These are phyloP conservation scores for Cryptococcus maquisensis DNA, from an alignment of 1,284 basidiomycete species.

Conservation along the genomic window DNA sequence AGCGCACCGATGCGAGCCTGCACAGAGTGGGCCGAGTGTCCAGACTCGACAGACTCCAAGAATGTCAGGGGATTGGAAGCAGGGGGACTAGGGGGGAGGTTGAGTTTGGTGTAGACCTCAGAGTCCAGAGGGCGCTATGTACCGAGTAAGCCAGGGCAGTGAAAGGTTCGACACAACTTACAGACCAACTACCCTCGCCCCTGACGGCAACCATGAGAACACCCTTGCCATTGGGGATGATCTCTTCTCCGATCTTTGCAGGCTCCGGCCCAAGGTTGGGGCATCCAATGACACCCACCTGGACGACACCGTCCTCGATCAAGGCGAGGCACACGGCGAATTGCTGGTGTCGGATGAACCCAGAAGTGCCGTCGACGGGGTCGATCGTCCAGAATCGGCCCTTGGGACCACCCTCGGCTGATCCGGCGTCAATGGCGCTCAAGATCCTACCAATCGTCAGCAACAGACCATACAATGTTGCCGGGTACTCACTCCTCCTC, in stretches of 20 bases:
- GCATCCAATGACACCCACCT: conserved; percentile 90
- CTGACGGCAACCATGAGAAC: conserved; percentile 78
- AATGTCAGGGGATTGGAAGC: conserved; percentile 52
- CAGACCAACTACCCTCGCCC: conserved; percentile 73
- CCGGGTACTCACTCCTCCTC: conserved; percentile 54
- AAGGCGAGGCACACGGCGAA: conserved; percentile 95
- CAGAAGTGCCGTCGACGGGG: conserved; percentile 41
- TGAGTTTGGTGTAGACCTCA: conserved; percentile 34
- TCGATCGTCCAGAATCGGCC: conserved; percentile 59
- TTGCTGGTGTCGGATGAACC: conserved; percentile 93
- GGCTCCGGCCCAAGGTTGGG: conserved; percentile 78
- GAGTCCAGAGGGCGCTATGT: conserved; percentile 31
- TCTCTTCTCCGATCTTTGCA: conserved; percentile 56
- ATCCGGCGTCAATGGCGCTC: conserved; percentile 81
- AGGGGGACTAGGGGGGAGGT: conserved; percentile 35
- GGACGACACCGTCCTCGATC: conserved; percentile 75
- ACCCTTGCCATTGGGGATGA: conserved; percentile 56
- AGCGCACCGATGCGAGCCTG: conserved; percentile 69
- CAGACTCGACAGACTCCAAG: conserved; percentile 90
- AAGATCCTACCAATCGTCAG: conserved; percentile 56
- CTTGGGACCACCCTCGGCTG: conserved; percentile 65
- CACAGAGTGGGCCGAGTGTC: conserved; percentile 81
- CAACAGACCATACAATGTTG: conserved; percentile 2
- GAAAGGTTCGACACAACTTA: conserved; percentile 31
- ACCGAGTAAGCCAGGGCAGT: background rate